phyloP scores from a whole-genome alignment of 1,139 yeast species.

The Lodderomyces jiufengensis region DNA sequence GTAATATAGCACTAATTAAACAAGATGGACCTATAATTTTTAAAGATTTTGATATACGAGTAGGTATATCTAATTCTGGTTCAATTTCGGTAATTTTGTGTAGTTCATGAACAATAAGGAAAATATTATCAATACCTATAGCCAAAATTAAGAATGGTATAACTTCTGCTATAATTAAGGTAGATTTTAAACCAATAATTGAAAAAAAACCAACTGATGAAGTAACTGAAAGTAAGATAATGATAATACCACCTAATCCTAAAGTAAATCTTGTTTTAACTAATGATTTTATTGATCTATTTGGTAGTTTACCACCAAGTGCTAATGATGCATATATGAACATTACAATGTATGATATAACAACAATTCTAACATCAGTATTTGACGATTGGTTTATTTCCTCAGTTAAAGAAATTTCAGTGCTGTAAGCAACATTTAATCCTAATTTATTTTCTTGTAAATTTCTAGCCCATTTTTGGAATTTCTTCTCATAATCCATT shows the following conservation, averaged over 20 bases:
- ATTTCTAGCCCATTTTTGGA: conserved; percentile 54
- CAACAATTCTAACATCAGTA: conserved; percentile 69
- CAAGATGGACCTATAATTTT: conserved; percentile 86
- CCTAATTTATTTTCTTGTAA: conserved; percentile 49
- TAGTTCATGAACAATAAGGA: conserved; percentile 77
- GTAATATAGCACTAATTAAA: conserved; percentile 70
- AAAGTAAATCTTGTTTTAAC: conserved; percentile 66
- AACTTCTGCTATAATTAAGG: conserved; percentile 91
- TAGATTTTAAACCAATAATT: conserved; percentile 70
- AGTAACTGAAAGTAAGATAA: conserved; percentile 74
- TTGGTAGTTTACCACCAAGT: conserved; percentile 55
- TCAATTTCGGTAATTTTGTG: conserved; percentile 45
- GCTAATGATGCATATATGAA: conserved; percentile 85
- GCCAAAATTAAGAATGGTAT: conserved; percentile 94
- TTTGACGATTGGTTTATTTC: conserved; percentile 81
- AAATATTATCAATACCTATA: conserved; percentile 91
- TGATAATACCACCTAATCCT: conserved; percentile 77
- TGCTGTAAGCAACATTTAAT: conserved; percentile 65
- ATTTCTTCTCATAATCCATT: conserved; percentile 56
- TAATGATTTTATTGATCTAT: conserved; percentile 26
- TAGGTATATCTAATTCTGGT: conserved; percentile 28
- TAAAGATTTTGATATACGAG: conserved; percentile 60
- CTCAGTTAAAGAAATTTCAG: conserved; percentile 78
- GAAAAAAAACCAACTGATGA: conserved; percentile 85
- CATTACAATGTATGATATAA: conserved; percentile 81